Evolutionary conservation across 1,139 yeast genomes (phyloP).

Genomic region (Taphrina communis): DNA sequence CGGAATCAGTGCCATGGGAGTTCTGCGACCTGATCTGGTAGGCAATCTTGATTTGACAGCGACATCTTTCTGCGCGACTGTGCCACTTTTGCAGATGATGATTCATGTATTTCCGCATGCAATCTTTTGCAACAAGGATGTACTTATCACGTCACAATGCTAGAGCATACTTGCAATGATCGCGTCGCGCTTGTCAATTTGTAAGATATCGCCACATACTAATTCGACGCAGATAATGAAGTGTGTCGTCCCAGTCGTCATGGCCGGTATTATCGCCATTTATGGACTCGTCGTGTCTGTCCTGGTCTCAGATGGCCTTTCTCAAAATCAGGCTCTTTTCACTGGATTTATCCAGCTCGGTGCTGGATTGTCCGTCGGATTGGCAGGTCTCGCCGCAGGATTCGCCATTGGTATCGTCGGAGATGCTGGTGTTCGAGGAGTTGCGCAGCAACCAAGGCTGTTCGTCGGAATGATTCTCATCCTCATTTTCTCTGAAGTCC

Average conservation of each 20-base stretch:
- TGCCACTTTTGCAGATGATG: no score
- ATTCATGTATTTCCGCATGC: neutral
- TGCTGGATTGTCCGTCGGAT: constrained; percentile 93
- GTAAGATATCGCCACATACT: neutral
- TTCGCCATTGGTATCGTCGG: constrained; percentile 99
- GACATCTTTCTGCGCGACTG: neutral
- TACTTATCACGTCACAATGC: no score
- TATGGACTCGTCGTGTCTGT: constrained; percentile 97
- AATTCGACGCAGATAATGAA: constrained; percentile 41
- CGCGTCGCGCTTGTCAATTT: no score
- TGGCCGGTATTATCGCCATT: constrained; percentile 97
- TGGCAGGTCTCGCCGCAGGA: constrained; percentile 96
- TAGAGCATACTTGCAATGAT: no score
- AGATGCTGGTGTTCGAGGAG: constrained; percentile 96
- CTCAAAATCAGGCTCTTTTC: constrained; percentile 82
- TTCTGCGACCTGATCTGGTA: constrained; percentile 84
- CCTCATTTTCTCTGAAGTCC: constrained; percentile 92
- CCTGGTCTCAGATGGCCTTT: constrained; percentile 79
- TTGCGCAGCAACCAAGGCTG: constrained; percentile 94
- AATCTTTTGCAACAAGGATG: neutral
- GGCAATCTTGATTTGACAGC: constrained; percentile 37
- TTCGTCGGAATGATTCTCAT: constrained; percentile 92
- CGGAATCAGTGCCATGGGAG: constrained; percentile 98
- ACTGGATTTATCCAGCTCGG: constrained; percentile 97
- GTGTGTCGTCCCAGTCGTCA: constrained; percentile 56